phyloP scores from a whole-genome alignment of 2,329 filamentous ascomycete species.

The Fusarium sp. region DNA sequence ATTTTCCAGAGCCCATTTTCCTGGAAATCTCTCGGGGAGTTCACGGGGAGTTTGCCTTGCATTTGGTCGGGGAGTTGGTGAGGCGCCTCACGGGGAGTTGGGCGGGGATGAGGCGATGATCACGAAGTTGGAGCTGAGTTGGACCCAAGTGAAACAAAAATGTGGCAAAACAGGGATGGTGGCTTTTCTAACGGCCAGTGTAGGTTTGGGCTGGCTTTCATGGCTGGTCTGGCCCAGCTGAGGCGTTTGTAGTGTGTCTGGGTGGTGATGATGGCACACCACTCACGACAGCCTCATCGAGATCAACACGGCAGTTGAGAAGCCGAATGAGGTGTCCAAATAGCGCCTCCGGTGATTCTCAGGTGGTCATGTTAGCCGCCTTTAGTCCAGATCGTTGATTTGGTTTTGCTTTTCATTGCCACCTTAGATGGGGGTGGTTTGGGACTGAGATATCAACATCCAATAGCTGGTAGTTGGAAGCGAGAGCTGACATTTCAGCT shows the following conservation, averaged over 20 bases:
- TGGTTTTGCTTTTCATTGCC: background rate
- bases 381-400: background rate
- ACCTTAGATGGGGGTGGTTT: too few species aligned
- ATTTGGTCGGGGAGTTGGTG: constrained; percentile 31
- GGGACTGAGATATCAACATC: too few species aligned
- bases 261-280: background rate
- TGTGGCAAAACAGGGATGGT: background rate
- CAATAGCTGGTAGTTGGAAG: too few species aligned
- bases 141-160: background rate
- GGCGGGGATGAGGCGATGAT: constrained; percentile 13
- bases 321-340: background rate
- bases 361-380: background rate
- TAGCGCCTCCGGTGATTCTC: background rate
- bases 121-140: background rate
- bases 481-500: too few species aligned
- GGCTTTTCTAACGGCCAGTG: background rate
- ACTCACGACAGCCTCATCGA: background rate
- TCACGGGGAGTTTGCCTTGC: constrained; percentile 18
- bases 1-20: constrained; percentile 6
- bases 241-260: constrained; percentile 8
- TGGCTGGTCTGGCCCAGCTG: background rate
- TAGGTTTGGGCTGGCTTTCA: background rate
- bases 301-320: constrained; percentile 4
- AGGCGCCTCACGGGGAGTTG: constrained; percentile 9
- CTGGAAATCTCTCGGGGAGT: constrained; percentile 33